Evolutionary conservation across 768 basidiomycete species (phyloP), one percentile per base, ranked within the genome.

Genomic region (Pulveroboletus sp.): DNA sequence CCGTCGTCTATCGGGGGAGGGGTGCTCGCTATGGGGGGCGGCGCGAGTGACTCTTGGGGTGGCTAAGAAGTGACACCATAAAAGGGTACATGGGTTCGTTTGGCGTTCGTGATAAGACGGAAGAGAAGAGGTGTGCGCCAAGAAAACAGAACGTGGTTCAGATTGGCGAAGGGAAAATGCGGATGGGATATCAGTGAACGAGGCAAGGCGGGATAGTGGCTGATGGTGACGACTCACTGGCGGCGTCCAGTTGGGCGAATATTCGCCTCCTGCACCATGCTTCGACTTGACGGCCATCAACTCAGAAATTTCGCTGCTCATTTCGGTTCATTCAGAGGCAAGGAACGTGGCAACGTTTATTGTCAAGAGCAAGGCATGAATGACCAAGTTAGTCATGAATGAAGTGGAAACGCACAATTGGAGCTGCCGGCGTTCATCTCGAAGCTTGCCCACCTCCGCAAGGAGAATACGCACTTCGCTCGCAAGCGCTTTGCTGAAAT

Each of bases 231-330:
- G 14, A 58, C 72, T 56, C 56, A 84, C 85, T 58, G 75, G 74
- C 19, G 82, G 84, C 40, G 71, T 70, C 90, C 89, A 92, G 46
- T 85, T 82, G 16, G 85, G 82, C 20, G 81, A 73, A 61, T 84
- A 91, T 56, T 90, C 87, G 20, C 88, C 89, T 32, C 84, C 87
- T 2, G 83, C 77, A 17, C 87, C 84, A 63, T 89, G 85, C 65
- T 92, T 91, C 17, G 88, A 82, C 64, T 89, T 88, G 42, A 90
- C 74, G 42, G 80, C 78, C 86, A 92, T 86, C 50, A 92, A 73
- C 64, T 88, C 87, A 21, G 89, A 83, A 55, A 93, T 89, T 66
- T 93, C 90, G 54, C 90, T 91, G 60, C 21, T 21, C 43, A 0
- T n/a, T 21, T 37, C 12, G 13, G 32, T 35, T 43, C 10, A 14